Evolutionary conservation across 805 yeast species (phyloP), one percentile per base, ranked within the genome.

Genomic region (Yarrowia porcina): DNA sequence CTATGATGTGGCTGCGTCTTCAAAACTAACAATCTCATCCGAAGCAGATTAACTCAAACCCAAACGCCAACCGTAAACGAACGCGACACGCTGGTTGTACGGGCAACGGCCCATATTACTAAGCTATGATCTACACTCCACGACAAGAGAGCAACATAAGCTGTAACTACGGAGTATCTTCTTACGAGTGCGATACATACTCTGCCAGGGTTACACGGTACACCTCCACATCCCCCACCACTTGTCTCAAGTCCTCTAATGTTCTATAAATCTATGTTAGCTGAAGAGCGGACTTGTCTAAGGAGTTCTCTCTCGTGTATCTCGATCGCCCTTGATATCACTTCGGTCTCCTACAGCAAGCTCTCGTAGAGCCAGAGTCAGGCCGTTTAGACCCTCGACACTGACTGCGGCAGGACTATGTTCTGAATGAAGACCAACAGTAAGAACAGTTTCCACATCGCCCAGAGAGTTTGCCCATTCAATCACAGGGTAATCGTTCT

Each of bases 391-490:
- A 23, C 61, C 61, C 39, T 56, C 61, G 18, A 56, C 61, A 39
- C 49, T 39, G 38, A 39, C 47, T 4, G 61, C 47, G 0, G 61
- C 61, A 20, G 49, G 47, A n/a, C 49, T 39, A 30, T 56, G 61
- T 12, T 39, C 61, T 2, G 61, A 56, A 13, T 56, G 61, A 18
- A 41, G 61, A 15, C 61, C 61, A n/a, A 56, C 61, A 20, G 61
- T 56, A 3, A 56, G 47, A 18, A 56, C 61, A 3, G 61, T 56
- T 38, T 56, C 49, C 11, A 56, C 49, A 15, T 56, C 61, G 23
- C 49, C 28, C 9, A 56, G 39, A 15, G 61, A 56, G 39, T 56
- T 56, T 21, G 61, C 61, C 61, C 61, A 56, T 30, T 56, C 61
- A 20, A 56, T 39, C 28, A 56, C 61, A 11, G 61, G 61, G 21